These are phyloP conservation scores for Barnettozyma californica DNA, from an alignment of 805 yeast species.

Conservation along the genomic window DNA sequence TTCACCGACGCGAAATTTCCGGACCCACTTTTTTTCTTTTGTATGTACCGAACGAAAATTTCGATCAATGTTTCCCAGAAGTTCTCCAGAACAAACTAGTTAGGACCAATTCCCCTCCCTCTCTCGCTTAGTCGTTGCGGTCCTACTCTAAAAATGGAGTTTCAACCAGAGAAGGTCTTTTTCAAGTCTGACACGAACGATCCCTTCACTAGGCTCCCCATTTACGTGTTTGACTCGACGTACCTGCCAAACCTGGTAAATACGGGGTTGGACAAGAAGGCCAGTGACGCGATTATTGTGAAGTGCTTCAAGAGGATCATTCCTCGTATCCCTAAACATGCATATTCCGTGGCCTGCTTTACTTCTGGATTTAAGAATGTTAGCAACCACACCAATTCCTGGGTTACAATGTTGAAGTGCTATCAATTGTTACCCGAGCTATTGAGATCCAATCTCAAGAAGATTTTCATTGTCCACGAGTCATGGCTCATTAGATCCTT, in stretches of 20 bases:
- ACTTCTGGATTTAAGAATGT: constrained; percentile 70
- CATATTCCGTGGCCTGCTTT: constrained; percentile 67
- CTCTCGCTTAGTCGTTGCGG: background rate
- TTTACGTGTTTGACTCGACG: constrained; percentile 80
- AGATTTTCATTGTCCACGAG: constrained; percentile 80
- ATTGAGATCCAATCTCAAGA: constrained; percentile 47
- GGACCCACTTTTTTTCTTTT: background rate
- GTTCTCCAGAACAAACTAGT: too few species aligned
- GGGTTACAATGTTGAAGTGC: constrained; percentile 69
- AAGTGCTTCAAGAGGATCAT: constrained; percentile 55
- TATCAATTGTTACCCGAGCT: constrained; percentile 54
- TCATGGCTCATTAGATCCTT: constrained; percentile 83
- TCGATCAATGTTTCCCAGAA: background rate
- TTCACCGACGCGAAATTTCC: background rate
- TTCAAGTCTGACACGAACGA: constrained; percentile 59
- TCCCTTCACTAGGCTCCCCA: constrained; percentile 61
- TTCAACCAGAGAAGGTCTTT: constrained; percentile 37
- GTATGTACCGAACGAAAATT: background rate
- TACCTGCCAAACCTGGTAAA: constrained; percentile 60
- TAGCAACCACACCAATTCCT: constrained; percentile 35
- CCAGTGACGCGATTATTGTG: constrained; percentile 35
- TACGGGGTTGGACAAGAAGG: constrained; percentile 31
- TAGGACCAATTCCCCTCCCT: background rate
- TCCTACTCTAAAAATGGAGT: constrained; percentile 15
- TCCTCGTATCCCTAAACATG: constrained; percentile 49